Base-by-base conservation (phyloP, 495 filamentous ascomycete genomes). In the Cairneyella variabilis region DNA sequence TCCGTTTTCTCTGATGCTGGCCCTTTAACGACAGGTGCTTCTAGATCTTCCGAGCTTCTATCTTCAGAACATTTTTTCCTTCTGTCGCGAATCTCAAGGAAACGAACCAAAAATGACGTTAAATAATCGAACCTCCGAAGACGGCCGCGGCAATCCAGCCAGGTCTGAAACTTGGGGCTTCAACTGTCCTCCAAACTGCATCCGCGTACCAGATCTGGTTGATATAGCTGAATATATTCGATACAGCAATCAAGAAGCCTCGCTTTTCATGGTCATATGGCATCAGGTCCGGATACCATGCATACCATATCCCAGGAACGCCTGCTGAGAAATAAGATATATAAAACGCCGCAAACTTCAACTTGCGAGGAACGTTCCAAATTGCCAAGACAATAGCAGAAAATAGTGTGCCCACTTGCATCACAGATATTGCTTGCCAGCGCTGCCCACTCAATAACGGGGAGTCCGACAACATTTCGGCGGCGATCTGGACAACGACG, bases 291-390 rank as follows among this genome's bases (percentile, higher is more conserved):
- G 46, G 54, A 26, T 22, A 56, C 54, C 54, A 56, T 9, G 54
- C 21, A 22, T 51, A 56, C 17, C 27, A 56, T 16, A 56, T 43
- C 26, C 54, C 46, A n/a, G 54, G 54, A 5, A 56, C 54, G 10
- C 54, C 54, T 14, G 37, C 27, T 3, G 8, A 42, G 16, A 50
- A 23, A 25, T 45, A 56, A 11, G 47, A 36, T 1, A 53, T 22
- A 21, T 57, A 57, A 21, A 27, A 57, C 1, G 73, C 76, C 48
- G 77, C 74, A 66, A 72, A 77, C 6, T 71, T 68, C 17, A 73
- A 62, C 0, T 67, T 64, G 32, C 75, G 66, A 1, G 73, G 71
- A 0, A 79, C 70, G 25, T 72, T 66, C 78, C 76, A 82, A 2
- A 71, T 60, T 21, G 27, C 21, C 1, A 58, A 21, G 7, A 53